Percentiles rank a stretch among this genome's conserved stretches.
These are phyloP conservation scores for Venturiaceae sp. DNA, from an alignment of 2,329 filamentous ascomycete genomes.

Conservation along the genomic window DNA sequence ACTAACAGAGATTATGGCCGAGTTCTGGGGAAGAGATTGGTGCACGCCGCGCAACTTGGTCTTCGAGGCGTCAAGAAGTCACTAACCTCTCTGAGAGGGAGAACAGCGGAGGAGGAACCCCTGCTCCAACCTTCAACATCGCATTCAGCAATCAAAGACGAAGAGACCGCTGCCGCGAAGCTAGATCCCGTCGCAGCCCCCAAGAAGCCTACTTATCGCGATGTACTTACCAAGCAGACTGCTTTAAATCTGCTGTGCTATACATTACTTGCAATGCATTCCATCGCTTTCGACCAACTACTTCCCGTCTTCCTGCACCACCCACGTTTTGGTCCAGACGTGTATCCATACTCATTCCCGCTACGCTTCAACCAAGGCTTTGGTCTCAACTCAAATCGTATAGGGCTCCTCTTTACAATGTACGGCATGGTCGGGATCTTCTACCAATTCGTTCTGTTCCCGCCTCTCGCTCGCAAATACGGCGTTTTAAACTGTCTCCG, in stretches of 20 bases:
- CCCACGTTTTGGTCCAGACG: conserved; percentile 42
- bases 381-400: conserved; percentile 59
- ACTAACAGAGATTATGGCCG: conserved; percentile 66
- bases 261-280: conserved; percentile 71
- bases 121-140: not conserved
- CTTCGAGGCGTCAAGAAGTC: not conserved
- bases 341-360: conserved; percentile 53
- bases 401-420: conserved; percentile 76
- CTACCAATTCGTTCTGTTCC: conserved; percentile 81
- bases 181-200: not conserved
- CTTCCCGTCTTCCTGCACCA: conserved; percentile 65
- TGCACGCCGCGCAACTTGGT: not conserved
- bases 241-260: conserved; percentile 68
- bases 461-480: conserved; percentile 59
- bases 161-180: not conserved
- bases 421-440: conserved; percentile 73
- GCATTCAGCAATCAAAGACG: not conserved
- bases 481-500: conserved; percentile 69
- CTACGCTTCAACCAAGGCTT: conserved; percentile 80
- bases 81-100: not conserved
- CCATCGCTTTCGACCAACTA: conserved; percentile 69
- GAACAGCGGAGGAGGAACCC: conserved; percentile 1
- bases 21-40: conserved; percentile 44
- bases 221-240: conserved; percentile 68
- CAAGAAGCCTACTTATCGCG: conserved; percentile 31